Evolutionary conservation across 768 basidiomycete species (phyloP).

Genomic region (Russula earlei): DNA sequence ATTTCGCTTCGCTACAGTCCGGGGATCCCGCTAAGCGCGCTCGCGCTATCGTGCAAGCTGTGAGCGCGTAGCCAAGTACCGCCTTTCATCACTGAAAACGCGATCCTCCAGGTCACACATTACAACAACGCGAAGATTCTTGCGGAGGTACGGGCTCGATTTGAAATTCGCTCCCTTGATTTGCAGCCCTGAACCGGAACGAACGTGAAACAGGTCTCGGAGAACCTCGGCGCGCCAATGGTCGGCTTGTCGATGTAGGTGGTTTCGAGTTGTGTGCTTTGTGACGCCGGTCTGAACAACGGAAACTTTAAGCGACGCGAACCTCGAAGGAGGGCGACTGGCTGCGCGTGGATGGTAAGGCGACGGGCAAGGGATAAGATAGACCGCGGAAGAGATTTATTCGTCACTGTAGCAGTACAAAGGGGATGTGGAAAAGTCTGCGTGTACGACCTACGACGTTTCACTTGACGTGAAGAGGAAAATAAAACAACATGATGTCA

Average conservation of each 20-base stretch:
- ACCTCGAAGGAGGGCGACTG: slow-evolving; percentile 61
- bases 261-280: not conserved
- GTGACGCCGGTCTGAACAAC: not conserved
- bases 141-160: slow-evolving; percentile 52
- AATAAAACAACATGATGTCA: slow-evolving; percentile 11
- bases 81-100: slow-evolving; percentile 8
- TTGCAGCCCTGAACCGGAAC: not conserved
- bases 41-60: slow-evolving; percentile 92
- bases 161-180: not conserved
- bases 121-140: slow-evolving; percentile 89
- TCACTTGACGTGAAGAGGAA: slow-evolving; percentile 7
- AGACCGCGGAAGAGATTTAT: not conserved
- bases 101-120: slow-evolving; percentile 73
- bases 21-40: slow-evolving; percentile 92
- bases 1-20: slow-evolving; percentile 39
- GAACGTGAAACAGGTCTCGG: slow-evolving; percentile 45
- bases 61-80: slow-evolving; percentile 27
- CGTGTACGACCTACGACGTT: not conserved
- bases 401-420: not conserved
- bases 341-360: slow-evolving; percentile 59
- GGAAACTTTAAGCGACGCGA: slow-evolving; percentile 38
- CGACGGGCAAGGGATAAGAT: not conserved
- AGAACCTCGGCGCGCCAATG: slow-evolving; percentile 86
- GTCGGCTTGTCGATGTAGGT: slow-evolving; percentile 83
- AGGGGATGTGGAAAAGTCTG: no score